Percentiles rank a stretch among this genome's conserved stretches.
Conservation (phyloP, 2,329 filamentous ascomycete genomes). For the Tothia fuscella region DNA sequence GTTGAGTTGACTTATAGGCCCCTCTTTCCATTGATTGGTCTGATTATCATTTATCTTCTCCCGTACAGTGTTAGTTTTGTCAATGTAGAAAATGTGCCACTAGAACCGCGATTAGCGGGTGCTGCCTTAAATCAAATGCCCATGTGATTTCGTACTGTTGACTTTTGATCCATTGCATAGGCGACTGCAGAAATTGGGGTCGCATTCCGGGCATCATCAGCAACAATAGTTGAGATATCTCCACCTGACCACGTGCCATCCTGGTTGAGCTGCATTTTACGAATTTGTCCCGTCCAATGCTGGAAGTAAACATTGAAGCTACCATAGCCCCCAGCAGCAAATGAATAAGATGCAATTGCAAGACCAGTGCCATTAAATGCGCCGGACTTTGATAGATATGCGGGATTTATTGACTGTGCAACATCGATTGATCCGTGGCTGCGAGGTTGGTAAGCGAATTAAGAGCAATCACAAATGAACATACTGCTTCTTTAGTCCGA, state of each 20-base stretch:
- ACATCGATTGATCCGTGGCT: not conserved
- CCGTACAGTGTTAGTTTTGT: slow-evolving; percentile 2
- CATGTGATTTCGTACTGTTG: slow-evolving; percentile 6
- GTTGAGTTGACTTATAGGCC: slow-evolving; percentile 5
- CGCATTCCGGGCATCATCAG: slow-evolving; percentile 9
- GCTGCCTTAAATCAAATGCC: not conserved
- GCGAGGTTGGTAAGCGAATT: not conserved
- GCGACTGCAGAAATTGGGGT: slow-evolving; percentile 11
- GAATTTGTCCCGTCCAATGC: slow-evolving; percentile 6
- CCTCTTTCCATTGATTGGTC: slow-evolving; percentile 11
- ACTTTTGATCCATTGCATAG: slow-evolving; percentile 10
- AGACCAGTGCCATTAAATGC: slow-evolving; percentile 10
- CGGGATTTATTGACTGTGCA: not conserved
- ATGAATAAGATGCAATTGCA: slow-evolving; percentile 10
- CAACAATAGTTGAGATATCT: slow-evolving; percentile 10
- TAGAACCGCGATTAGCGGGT: not conserved
- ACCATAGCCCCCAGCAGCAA: slow-evolving; percentile 9
- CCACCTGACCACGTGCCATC: slow-evolving; percentile 9
- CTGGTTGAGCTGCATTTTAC: slow-evolving; percentile 8
- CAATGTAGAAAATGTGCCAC: slow-evolving; percentile 11
- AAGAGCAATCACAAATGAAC: not conserved
- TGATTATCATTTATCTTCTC: slow-evolving; percentile 10
- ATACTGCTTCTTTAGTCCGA: not conserved
- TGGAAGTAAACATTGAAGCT: slow-evolving; percentile 11
- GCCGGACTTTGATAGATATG: slow-evolving; percentile 3